A percentile compares a stretch with the other conserved stretches of the same genome.
Conservation (phyloP, 257 asterid species). For the Paraleonurus japonicus region DNA sequence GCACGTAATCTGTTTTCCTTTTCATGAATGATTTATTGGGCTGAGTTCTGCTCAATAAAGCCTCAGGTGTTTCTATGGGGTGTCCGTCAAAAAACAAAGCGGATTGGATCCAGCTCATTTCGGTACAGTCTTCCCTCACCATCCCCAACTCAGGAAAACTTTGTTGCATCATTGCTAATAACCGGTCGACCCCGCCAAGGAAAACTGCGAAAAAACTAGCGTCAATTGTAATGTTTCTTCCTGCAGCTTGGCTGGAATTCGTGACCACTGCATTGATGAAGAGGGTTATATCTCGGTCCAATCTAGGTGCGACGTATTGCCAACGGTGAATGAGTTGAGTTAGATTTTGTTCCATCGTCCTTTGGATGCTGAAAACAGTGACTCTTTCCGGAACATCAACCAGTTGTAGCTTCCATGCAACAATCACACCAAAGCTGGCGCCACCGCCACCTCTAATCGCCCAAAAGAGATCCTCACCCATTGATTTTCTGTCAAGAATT, state of each 20-base stretch:
- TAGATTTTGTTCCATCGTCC: constrained; percentile 9
- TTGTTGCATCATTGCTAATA: constrained; percentile 21
- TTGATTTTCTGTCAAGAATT: not conserved
- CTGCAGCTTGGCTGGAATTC: not conserved
- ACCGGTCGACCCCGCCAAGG: constrained; percentile 31
- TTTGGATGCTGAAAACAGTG: not conserved
- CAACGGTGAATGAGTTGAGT: constrained; percentile 13
- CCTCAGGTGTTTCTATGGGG: not conserved
- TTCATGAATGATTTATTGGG: constrained; percentile 6
- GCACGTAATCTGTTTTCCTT: constrained; percentile 34
- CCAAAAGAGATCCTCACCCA: not conserved
- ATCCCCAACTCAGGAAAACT: constrained; percentile 38
- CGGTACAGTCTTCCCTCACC: constrained; percentile 29
- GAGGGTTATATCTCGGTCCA: not conserved
- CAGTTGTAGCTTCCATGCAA: not conserved
- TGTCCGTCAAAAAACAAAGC: not conserved
- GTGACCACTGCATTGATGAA: not conserved
- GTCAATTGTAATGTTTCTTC: not conserved
- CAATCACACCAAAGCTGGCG: not conserved
- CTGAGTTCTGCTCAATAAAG: constrained; percentile 26
- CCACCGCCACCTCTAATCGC: not conserved
- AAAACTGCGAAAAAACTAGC: constrained; percentile 27
- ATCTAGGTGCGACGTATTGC: constrained; percentile 18
- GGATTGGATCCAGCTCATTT: constrained; percentile 39
- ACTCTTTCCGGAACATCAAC: constrained; percentile 4